Evolutionary conservation across 495 filamentous ascomycete genomes (phyloP).

Genomic region (Immersiella caudata): DNA sequence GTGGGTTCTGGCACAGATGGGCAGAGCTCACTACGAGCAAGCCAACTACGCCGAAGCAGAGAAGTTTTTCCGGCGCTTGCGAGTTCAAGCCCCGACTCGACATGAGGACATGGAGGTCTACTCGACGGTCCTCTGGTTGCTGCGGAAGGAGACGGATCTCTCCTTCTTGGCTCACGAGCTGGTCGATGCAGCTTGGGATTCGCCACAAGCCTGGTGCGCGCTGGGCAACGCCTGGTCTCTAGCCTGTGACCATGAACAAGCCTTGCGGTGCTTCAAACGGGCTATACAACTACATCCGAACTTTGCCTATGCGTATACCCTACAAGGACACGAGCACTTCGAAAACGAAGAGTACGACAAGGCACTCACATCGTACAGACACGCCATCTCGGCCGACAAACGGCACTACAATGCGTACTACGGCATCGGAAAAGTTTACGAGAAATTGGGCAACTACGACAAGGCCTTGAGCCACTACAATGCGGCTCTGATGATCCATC

Average conservation of each 20-base stretch:
- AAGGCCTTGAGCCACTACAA: conserved; percentile 89
- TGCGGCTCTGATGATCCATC: conserved; percentile 82
- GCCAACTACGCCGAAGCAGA: conserved; percentile 82
- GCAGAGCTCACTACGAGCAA: conserved; percentile 86
- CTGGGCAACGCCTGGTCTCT: conserved; percentile 95
- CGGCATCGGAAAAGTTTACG: conserved; percentile 87
- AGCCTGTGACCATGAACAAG: conserved; percentile 92
- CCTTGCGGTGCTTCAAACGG: conserved; percentile 90
- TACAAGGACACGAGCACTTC: conserved; percentile 97
- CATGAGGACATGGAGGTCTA: conserved; percentile 96
- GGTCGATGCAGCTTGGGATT: conserved; percentile 79
- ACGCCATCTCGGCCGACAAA: conserved; percentile 78
- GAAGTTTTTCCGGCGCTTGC: conserved; percentile 76
- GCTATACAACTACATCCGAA: conserved; percentile 86
- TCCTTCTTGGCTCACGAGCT: conserved; percentile 91
- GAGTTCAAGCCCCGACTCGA: conserved; percentile 72
- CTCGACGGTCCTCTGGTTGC: conserved; percentile 95
- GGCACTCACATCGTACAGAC: conserved; percentile 79
- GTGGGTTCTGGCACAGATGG: conserved; percentile 91
- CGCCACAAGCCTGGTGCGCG: conserved; percentile 94
- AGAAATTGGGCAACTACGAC: conserved; percentile 91
- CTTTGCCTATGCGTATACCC: conserved; percentile 92
- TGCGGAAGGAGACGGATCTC: conserved; percentile 87
- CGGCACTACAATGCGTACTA: conserved; percentile 98
- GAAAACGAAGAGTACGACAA: conserved; percentile 97